Conservation (phyloP, 2,329 filamentous ascomycete species). For the Phaeosphaeria sp. region DNA sequence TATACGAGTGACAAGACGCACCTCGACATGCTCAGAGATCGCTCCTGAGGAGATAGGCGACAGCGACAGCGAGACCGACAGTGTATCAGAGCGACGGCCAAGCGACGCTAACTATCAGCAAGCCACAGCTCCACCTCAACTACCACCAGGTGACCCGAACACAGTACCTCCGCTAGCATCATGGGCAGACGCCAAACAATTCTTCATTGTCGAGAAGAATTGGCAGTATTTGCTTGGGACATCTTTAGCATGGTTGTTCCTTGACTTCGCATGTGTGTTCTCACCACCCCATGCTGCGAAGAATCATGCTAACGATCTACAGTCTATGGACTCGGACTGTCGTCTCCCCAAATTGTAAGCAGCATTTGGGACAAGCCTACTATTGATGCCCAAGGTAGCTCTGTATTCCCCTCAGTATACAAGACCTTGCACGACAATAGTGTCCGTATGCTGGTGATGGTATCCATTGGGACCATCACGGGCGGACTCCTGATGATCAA, state of each 20-base stretch:
- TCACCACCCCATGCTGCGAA: not conserved
- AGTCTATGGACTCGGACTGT: conserved; percentile 45
- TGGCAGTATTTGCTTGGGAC: conserved; percentile 48
- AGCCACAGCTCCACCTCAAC: conserved; percentile 4
- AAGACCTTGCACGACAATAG: conserved; percentile 35
- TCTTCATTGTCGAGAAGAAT: conserved; percentile 45
- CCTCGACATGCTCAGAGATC: conserved; percentile 33
- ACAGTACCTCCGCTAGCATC: conserved; percentile 52
- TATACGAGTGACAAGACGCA: conserved; percentile 16
- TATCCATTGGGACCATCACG: conserved; percentile 40
- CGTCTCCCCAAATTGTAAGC: conserved; percentile 44
- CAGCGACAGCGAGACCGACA: conserved; percentile 25
- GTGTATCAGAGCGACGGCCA: conserved; percentile 28
- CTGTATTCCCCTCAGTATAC: conserved; percentile 27
- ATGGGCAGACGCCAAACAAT: conserved; percentile 38
- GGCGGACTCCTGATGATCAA: conserved; percentile 44
- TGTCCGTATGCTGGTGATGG: conserved; percentile 42
- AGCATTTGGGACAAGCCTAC: conserved; percentile 39
- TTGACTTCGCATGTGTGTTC: conserved; percentile 43
- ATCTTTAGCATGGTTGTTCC: conserved; percentile 43
- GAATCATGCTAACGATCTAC: conserved; percentile 3
- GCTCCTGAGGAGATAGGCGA: conserved; percentile 27
- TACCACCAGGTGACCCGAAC: conserved; percentile 51
- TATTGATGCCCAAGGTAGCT: not conserved
- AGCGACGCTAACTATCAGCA: conserved; percentile 15